Evolutionary conservation across 2,329 filamentous ascomycete species (phyloP), one percentile per base, ranked within the genome.

Genomic region (Aspergillus costaricaensis): DNA sequence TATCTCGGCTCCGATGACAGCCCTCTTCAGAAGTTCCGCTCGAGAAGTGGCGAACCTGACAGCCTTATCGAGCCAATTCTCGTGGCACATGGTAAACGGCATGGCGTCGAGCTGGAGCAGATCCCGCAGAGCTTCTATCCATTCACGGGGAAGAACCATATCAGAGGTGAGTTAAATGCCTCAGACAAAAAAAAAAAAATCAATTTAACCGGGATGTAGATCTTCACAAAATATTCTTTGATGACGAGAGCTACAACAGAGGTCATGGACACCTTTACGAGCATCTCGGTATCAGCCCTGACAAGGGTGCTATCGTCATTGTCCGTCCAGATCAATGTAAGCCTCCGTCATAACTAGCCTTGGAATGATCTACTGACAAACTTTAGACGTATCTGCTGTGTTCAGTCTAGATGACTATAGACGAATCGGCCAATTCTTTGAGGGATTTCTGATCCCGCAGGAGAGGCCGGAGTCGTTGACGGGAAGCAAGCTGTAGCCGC

Each of bases 311-410:
- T 0, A 62, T 86, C 4, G 77, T 85, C 0, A 75, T 88, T 60
- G 80, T 88, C 8, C 78, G 86, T 14, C 86, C 86, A 1, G 86
- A 88, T 75, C 85, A 88, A 74, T 85, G 84, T 85, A 72, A 75
- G 82, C 73, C 15, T 19, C 8, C 19, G 2, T 3, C 12, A 2
- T 5, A 14, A n/a, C 14, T 12, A 12, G 32, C 12, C 38, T 48
- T 53, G 23, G 6, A 5, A 25, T 8, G 44, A 25, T 25, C 19
- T 36, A 52, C 51, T 67, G 25, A 58, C 8, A 9, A 32, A 17
- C 10, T 14, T 17, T 58, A 77, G 76, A 80, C 64, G 75, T 80
- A 4, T 77, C 76, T n/a, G 75, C 76, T 38, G 71, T 79, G 15
- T 60, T 74, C 21, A 58, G 59, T 21, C 56, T 77, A 21, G 70